Percentiles rank a stretch among this genome's conserved stretches.
These are phyloP conservation scores for Hyphopichia wangnamkhiaoensis DNA, from an alignment of 1,139 yeast species.

Conservation along the genomic window DNA sequence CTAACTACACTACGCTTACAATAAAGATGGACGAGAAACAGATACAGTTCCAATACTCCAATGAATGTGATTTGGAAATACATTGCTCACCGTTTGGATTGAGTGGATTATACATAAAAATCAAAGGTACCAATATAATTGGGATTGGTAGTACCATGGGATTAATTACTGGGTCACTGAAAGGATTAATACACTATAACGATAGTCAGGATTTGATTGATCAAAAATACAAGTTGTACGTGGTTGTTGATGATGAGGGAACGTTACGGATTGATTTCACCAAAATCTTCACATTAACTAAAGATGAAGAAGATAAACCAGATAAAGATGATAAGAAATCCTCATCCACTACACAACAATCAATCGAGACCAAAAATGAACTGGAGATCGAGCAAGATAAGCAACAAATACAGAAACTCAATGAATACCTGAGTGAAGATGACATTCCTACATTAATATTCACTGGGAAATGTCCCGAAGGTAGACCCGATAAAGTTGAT, in stretches of 20 bases:
- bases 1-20: no score
- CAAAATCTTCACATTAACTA: constrained; percentile 37
- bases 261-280: constrained; percentile 55
- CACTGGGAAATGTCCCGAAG: constrained; percentile 55
- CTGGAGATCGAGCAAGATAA: constrained; percentile 6
- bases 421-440: constrained; percentile 24
- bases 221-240: constrained; percentile 53
- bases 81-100: constrained; percentile 65
- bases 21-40: constrained; percentile 17
- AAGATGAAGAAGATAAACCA: constrained; percentile 9
- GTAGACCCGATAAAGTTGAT: constrained; percentile 53
- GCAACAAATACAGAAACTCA: constrained; percentile 8
- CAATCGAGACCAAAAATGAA: constrained; percentile 1
- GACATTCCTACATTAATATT: constrained; percentile 50
- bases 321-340: constrained; percentile 7
- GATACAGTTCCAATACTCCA: constrained; percentile 46
- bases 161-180: constrained; percentile 52
- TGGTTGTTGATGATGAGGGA: constrained; percentile 52
- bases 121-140: constrained; percentile 53
- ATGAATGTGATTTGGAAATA: constrained; percentile 55
- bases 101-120: constrained; percentile 52
- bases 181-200: constrained; percentile 54
- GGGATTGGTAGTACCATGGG: constrained; percentile 65
- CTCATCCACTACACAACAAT: not conserved
- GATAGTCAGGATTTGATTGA: constrained; percentile 48